Percentiles rank a stretch among this genome's conserved stretches.
Conservation (phyloP, 2,329 filamentous ascomycete genomes). For the Colletotrichum sp. region DNA sequence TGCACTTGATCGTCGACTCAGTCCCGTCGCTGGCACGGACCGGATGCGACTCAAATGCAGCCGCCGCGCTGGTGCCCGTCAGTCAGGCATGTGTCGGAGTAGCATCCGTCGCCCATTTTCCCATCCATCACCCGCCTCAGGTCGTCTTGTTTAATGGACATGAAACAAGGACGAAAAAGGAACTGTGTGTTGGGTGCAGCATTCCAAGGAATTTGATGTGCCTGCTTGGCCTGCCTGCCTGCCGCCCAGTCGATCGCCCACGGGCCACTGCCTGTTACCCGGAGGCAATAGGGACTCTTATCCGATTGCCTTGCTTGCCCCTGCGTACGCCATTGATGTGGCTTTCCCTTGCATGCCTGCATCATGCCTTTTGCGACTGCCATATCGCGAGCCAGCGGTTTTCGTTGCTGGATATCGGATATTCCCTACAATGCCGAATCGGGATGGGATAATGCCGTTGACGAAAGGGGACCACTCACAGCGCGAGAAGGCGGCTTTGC, state of each 20-base stretch:
- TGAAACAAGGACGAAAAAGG: not conserved
- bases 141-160: conserved; percentile 4
- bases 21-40: conserved; percentile 7
- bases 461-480: conserved; percentile 7
- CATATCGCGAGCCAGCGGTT: not conserved
- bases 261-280: not conserved
- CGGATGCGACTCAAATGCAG: conserved; percentile 8
- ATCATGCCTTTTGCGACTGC: not conserved
- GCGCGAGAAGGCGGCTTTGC: not conserved
- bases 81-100: conserved; percentile 4
- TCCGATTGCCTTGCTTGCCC: not conserved
- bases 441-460: not conserved
- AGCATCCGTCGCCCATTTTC: not conserved
- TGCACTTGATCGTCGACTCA: conserved; percentile 15
- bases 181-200: not conserved
- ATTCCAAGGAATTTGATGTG: not conserved
- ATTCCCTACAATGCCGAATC: not conserved
- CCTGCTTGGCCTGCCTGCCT: not conserved
- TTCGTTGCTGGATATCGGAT: not conserved
- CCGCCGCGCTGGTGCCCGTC: not conserved
- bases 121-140: not conserved
- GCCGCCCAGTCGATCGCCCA: not conserved
- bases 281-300: not conserved
- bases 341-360: conserved; percentile 1
- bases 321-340: not conserved